Base-by-base conservation (phyloP, 2,329 filamentous ascomycete genomes). In the Aspergillus carbonarius region DNA sequence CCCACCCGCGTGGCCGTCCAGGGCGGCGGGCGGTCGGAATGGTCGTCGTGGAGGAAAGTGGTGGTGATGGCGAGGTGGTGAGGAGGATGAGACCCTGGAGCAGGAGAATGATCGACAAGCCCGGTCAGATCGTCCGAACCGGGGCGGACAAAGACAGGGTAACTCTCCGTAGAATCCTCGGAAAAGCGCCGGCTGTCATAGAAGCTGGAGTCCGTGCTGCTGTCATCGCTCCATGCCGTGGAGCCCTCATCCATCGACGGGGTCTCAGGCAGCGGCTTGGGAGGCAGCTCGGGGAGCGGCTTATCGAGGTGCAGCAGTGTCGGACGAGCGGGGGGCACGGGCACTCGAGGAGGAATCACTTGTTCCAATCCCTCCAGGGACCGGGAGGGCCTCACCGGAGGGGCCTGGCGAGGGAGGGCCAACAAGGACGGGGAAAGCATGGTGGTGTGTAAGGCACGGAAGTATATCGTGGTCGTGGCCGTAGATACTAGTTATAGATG, bases 351-450 rank as follows among this genome's bases (percentile, higher is more conserved):
- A 23, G 72, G 73, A 9, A 76, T 62, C 6, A 74, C 73, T 56
- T 66, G 66, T 52, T 76, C 74, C 25, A 76, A 61, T 9, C 74
- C 74, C 62, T 75, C 72, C 8, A 76, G 66, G 8, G 74, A 76
- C 35, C 66, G 69, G 23, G 71, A 74, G 2, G 69, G 70, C 42
- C 68, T 68, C 20, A 74, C 64, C 20, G 73, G 74, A 7, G 73
- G 73, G 30, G 71, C 63, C 53, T 65, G 66, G 47, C 71, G 67
- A 32, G 59, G 47, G 20, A 63, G 57, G 34, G 61, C 48, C 40
- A 62, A 64, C 8, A 59, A 63, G 37, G 61, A 63, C n/a, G 65
- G 59, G 18, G 68, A 65, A 32, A 68, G 40, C 68, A 72, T 71
- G 44, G 37, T 49, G 37, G n/a, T 58, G 18, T 34, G 25, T 34